Evolutionary conservation across 352 stramenopile species (phyloP).

Genomic region (Globisporangium rhizosaccharum): DNA sequence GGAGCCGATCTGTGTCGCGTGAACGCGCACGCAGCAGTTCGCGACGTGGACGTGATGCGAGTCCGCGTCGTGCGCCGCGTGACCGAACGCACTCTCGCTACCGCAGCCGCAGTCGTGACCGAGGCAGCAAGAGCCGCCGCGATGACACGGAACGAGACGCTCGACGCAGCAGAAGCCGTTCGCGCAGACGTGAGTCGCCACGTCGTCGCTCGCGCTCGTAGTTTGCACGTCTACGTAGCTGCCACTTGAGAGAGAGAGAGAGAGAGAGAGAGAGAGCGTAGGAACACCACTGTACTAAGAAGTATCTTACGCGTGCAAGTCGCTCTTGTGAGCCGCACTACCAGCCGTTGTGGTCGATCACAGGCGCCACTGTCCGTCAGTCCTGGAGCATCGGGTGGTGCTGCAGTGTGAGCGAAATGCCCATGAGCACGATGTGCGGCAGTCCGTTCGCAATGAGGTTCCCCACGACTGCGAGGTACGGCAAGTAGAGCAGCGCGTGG

Average conservation of each 20-base stretch:
- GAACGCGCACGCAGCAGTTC: background rate
- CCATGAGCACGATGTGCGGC: constrained; percentile 62
- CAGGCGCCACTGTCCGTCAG: constrained; percentile 5
- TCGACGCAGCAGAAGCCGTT: background rate
- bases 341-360: background rate
- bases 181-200: background rate
- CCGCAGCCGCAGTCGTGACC: background rate
- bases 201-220: background rate
- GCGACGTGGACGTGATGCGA: background rate
- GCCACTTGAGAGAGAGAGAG: background rate
- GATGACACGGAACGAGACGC: background rate
- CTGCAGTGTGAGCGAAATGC: constrained; percentile 47
- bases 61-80: background rate
- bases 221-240: background rate
- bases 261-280: too few species aligned
- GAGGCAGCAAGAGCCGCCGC: background rate
- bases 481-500: constrained; percentile 60
- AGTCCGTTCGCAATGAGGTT: constrained; percentile 70
- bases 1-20: background rate
- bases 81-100: background rate
- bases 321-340: background rate
- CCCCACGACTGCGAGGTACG: constrained; percentile 55
- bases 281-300: too few species aligned
- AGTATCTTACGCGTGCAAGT: too few species aligned
- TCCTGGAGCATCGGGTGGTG: constrained; percentile 44